phyloP scores from a whole-genome alignment of 371 early-diverging fungal genomes.

The Chytridiales sp. region DNA sequence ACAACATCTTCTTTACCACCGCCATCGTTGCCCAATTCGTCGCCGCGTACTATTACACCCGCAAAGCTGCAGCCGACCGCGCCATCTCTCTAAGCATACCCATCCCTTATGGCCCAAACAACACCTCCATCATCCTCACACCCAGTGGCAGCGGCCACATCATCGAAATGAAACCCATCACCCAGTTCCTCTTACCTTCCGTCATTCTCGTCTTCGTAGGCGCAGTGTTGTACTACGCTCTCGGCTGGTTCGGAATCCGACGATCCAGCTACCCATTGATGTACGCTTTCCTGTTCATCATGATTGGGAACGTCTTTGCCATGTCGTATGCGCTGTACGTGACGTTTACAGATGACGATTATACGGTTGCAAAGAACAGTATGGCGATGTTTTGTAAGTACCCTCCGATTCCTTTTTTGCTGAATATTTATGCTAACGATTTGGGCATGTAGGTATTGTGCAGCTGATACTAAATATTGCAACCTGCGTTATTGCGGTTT shows the following conservation, averaged over 20 bases:
- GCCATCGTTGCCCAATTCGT: conserved; percentile 22
- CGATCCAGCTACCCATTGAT: conserved; percentile 15
- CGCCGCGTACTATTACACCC: conserved; percentile 21
- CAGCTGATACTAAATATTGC: conserved; percentile 14
- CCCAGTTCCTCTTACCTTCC: conserved; percentile 15
- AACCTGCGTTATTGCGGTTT: conserved; percentile 13
- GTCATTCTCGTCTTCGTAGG: conserved; percentile 3
- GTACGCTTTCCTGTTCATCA: conserved; percentile 10
- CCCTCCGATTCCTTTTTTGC: background rate
- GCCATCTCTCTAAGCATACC: conserved; percentile 6
- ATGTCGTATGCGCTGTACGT: conserved; percentile 5
- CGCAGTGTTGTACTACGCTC: conserved; percentile 9
- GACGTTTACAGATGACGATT: conserved; percentile 11
- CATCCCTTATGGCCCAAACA: too few relatives aligned
- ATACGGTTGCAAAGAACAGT: conserved; percentile 12
- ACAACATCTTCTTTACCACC: conserved; percentile 22
- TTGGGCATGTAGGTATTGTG: conserved; percentile 3
- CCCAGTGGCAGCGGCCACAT: background rate
- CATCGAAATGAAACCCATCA: background rate
- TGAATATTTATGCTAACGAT: background rate
- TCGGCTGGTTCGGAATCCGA: conserved; percentile 26
- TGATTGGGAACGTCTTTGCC: conserved; percentile 15
- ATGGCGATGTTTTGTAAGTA: conserved; percentile 22
- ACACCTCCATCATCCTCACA: too few relatives aligned
- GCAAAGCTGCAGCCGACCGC: conserved; percentile 11